phyloP scores from a whole-genome alignment of 441 rosid species.

The Aquilaria agallochum region DNA sequence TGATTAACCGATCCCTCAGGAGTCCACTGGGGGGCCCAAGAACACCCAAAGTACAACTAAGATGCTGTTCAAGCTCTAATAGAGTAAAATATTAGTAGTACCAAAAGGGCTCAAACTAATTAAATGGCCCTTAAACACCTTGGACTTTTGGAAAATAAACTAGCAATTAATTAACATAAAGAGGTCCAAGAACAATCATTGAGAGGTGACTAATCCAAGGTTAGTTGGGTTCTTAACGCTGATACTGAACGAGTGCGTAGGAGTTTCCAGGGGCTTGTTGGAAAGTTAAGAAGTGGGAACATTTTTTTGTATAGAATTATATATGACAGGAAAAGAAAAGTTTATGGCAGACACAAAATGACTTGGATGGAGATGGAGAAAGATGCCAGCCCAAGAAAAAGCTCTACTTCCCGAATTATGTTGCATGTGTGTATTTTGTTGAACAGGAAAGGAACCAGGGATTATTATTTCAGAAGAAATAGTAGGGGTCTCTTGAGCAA shows the following conservation, averaged over 20 bases:
- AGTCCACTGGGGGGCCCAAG: conserved; percentile 34
- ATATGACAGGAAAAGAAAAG: conserved; percentile 11
- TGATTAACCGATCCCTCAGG: conserved; percentile 1
- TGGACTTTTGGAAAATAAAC: conserved; percentile 14
- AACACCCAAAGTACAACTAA: conserved; percentile 49
- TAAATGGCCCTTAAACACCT: conserved; percentile 13
- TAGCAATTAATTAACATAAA: conserved; percentile 13
- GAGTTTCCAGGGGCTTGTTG: conserved; percentile 2
- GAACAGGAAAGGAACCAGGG: too few species aligned
- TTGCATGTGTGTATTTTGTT: too few species aligned
- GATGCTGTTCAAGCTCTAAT: conserved; percentile 30
- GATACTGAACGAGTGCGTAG: conserved; percentile 4
- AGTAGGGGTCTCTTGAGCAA: too few species aligned
- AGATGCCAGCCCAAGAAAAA: too few species aligned
- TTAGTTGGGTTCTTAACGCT: conserved; percentile 14
- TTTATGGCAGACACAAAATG: too few species aligned
- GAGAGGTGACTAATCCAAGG: conserved; percentile 17
- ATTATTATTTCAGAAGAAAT: too few species aligned
- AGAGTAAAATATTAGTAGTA: conserved; percentile 16
- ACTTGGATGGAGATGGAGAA: too few species aligned
- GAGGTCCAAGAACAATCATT: conserved; percentile 25
- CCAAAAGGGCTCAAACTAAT: neutral
- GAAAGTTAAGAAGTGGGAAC: conserved; percentile 44
- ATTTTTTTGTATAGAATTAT: conserved; percentile 36
- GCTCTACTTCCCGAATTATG: too few species aligned